Conservation (phyloP, 2,329 filamentous ascomycete species). For the Cladophialophora yegresii region DNA sequence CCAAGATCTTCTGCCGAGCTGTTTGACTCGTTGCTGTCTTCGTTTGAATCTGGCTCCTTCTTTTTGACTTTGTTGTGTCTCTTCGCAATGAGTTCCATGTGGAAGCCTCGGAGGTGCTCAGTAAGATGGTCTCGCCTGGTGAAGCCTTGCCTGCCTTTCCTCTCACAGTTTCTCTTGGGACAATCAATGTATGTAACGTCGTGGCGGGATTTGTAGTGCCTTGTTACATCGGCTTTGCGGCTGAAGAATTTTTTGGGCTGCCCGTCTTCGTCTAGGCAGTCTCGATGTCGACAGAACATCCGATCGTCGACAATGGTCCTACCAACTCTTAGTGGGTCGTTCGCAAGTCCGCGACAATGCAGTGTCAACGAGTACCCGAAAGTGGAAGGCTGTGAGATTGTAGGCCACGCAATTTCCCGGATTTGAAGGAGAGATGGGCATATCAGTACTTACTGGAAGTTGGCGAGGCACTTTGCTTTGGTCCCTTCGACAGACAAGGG, state of each 20-base stretch:
- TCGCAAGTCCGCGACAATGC: not conserved
- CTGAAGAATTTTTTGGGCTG: slow-evolving; percentile 41
- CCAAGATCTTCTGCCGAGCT: slow-evolving; percentile 5
- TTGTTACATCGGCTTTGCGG: slow-evolving; percentile 53
- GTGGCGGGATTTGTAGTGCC: slow-evolving; percentile 53
- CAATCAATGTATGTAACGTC: slow-evolving; percentile 47
- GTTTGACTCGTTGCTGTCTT: slow-evolving; percentile 1
- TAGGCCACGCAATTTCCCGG: not conserved
- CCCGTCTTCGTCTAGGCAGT: slow-evolving; percentile 36
- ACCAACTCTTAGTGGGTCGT: not conserved
- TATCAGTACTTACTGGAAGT: slow-evolving; percentile 2
- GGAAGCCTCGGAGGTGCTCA: slow-evolving; percentile 60
- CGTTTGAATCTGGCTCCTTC: not conserved
- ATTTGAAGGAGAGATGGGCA: not conserved
- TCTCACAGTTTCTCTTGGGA: slow-evolving; percentile 46
- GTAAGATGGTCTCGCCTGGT: slow-evolving; percentile 59
- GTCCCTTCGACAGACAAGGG: not conserved
- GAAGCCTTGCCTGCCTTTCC: slow-evolving; percentile 55
- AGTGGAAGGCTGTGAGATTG: not conserved
- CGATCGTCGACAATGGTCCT: slow-evolving; percentile 4
- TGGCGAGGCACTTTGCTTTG: not conserved
- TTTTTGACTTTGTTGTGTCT: slow-evolving; percentile 16
- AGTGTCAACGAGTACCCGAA: not conserved
- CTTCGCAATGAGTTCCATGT: slow-evolving; percentile 50
- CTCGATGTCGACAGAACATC: slow-evolving; percentile 34